Conservation (phyloP, 1,139 yeast species). For the Suhomyces chickasaworum region DNA sequence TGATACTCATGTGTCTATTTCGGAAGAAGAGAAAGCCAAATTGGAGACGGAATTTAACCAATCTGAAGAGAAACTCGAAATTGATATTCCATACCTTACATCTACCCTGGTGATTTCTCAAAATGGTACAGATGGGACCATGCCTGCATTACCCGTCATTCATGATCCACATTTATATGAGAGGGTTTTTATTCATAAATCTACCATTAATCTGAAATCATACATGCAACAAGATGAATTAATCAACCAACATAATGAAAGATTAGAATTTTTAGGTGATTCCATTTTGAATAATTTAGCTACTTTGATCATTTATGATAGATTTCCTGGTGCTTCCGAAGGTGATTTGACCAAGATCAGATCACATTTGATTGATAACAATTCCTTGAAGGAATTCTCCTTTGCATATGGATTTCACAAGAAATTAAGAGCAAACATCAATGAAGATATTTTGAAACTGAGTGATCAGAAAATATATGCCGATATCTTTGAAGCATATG, state of each 20-base stretch:
- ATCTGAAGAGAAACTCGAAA: conserved; percentile 8
- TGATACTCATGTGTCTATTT: conserved; percentile 23
- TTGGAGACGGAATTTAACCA: conserved; percentile 8
- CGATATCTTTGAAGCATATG: conserved; percentile 86
- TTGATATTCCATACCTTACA: conserved; percentile 15
- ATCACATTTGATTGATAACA: conserved; percentile 72
- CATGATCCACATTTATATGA: conserved; percentile 58
- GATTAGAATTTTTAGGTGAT: conserved; percentile 93
- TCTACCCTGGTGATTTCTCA: conserved; percentile 11
- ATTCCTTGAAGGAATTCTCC: conserved; percentile 71
- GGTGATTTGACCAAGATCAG: conserved; percentile 79
- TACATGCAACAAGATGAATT: conserved; percentile 59
- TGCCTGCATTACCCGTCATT: conserved; percentile 72
- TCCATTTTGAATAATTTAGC: conserved; percentile 76
- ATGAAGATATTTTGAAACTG: conserved; percentile 46
- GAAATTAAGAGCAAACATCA: conserved; percentile 51
- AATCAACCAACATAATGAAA: conserved; percentile 74
- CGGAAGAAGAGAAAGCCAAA: conserved; percentile 16
- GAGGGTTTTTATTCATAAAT: conserved; percentile 81
- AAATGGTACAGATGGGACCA: conserved; percentile 18
- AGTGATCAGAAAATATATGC: conserved; percentile 67
- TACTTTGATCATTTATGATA: conserved; percentile 64
- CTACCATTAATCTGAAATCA: conserved; percentile 61
- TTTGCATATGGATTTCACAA: conserved; percentile 69
- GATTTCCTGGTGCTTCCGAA: conserved; percentile 73